Percentiles rank a stretch among this genome's conserved stretches.
Conservation (phyloP, 2,329 filamentous ascomycete genomes). For the Coniochaeta pulveracea region DNA sequence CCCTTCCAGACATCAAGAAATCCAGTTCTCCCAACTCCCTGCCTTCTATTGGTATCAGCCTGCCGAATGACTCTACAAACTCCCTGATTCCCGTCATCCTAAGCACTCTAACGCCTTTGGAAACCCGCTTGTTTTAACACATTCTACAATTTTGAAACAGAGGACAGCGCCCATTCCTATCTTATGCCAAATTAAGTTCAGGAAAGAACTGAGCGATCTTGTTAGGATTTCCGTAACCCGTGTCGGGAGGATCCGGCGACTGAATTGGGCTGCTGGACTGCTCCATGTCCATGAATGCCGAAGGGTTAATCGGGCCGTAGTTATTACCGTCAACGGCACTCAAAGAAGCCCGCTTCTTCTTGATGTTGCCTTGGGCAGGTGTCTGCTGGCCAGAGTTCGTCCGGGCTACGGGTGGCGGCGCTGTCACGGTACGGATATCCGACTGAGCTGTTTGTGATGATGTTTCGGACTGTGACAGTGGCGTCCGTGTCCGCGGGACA, state of each 20-base stretch:
- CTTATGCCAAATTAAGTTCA: constrained; percentile 17
- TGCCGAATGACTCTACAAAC: too few relatives aligned
- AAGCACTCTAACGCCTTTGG: too few relatives aligned
- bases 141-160: too few relatives aligned
- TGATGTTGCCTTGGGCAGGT: constrained; percentile 24
- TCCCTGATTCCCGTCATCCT: too few relatives aligned
- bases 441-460: constrained; percentile 13
- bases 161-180: too few relatives aligned
- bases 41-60: too few relatives aligned
- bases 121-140: too few relatives aligned
- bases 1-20: too few relatives aligned
- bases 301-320: constrained; percentile 5
- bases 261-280: constrained; percentile 11
- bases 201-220: constrained; percentile 27
- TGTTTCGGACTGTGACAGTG: constrained; percentile 15
- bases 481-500: constrained; percentile 11
- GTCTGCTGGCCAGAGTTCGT: constrained; percentile 12
- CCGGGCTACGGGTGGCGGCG: constrained; percentile 6
- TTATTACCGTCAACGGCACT: constrained; percentile 12
- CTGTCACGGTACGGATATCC: constrained; percentile 11
- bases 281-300: constrained; percentile 11
- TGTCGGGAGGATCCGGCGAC: constrained; percentile 17
- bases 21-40: too few relatives aligned
- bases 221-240: constrained; percentile 24
- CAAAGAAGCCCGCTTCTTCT: constrained; percentile 25